phyloP scores from a whole-genome alignment of 768 basidiomycete genomes.

The Mycena rosella region DNA sequence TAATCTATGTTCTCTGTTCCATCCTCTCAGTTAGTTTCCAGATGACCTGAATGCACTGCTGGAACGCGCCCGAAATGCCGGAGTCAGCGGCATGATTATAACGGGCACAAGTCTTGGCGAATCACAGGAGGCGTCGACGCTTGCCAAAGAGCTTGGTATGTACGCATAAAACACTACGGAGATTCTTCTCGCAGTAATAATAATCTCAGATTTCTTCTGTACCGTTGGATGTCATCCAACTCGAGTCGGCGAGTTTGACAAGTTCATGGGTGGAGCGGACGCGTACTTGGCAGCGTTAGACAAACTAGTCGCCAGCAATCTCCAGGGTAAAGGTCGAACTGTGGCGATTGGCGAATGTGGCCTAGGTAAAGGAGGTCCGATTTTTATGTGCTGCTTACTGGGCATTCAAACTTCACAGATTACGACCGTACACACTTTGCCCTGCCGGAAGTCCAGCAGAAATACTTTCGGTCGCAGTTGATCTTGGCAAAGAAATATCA shows the following conservation, averaged over 20 bases:
- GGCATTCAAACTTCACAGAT: slow-evolving; percentile 60
- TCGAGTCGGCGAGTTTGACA: slow-evolving; percentile 76
- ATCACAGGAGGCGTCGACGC: slow-evolving; percentile 66
- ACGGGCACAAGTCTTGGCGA: slow-evolving; percentile 81
- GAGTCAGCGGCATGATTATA: slow-evolving; percentile 79
- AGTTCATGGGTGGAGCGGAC: slow-evolving; percentile 64
- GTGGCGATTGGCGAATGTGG: slow-evolving; percentile 88
- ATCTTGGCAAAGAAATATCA: slow-evolving; percentile 75
- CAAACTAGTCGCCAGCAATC: slow-evolving; percentile 61
- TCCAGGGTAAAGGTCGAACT: slow-evolving; percentile 67
- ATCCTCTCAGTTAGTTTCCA: slow-evolving; percentile 37
- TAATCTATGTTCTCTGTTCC: background rate
- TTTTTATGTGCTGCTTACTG: background rate
- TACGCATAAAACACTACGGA: background rate
- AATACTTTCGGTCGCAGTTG: slow-evolving; percentile 78
- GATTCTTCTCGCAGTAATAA: background rate
- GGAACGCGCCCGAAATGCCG: slow-evolving; percentile 66
- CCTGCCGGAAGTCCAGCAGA: slow-evolving; percentile 67
- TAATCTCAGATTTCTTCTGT: slow-evolving; percentile 67
- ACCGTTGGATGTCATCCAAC: slow-evolving; percentile 89
- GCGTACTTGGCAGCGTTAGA: slow-evolving; percentile 74
- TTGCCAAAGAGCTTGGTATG: slow-evolving; percentile 75
- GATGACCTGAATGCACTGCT: slow-evolving; percentile 76
- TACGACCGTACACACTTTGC: slow-evolving; percentile 84
- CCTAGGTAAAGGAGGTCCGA: slow-evolving; percentile 60